Evolutionary conservation across 306 rosid genomes (phyloP), one percentile per base, ranked within the genome.

Genomic region (Cicer chorassanicum): DNA sequence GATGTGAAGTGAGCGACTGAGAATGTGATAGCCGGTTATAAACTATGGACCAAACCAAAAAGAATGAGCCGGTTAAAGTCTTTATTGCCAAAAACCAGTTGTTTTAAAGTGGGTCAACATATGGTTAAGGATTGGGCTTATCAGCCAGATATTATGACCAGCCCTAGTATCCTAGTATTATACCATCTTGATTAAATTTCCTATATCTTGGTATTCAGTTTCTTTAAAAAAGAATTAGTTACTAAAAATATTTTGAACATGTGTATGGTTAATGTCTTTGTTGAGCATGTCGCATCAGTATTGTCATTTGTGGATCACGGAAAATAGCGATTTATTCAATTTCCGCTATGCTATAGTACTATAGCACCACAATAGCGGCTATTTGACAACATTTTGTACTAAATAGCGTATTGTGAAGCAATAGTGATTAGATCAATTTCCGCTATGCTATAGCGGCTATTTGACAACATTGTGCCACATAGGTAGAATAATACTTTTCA

Each of bases 251-350:
- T 48, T 48, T 4, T 13, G 54, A 49, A 49, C 7, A 1, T 21
- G 36, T 10, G 49, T 48, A 46, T 67, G 51, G 70, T 18, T 48
- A 56, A 45, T 45, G 50, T 45, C 50, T 76, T 62, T 54, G 21
- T 59, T 41, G 50, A 61, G 40, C 12, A 38, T 68, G 43, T 68
- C 19, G 29, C 29, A 1, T 21, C 29, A 21, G 29, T 21, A 21
- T 21, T 21, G 29, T 21, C 29, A 21, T 21, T 21, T 21, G 29
- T 21, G 29, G 29, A 21, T 21, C 29, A 21, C 29, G 1, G 2
- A 21, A 21, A 21, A 21, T 2, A 21, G 29, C 29, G 29, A 21
- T 21, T 21, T 21, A 2, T 21, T 21, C 29, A 21, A 21, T 1
- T 21, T 21, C 29, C 3, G 29, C 3, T 21, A 21, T 21, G 29